These are phyloP conservation scores for Phaeosphaeriaceae sp. DNA, from an alignment of 2,329 filamentous ascomycete species.

Conservation along the genomic window DNA sequence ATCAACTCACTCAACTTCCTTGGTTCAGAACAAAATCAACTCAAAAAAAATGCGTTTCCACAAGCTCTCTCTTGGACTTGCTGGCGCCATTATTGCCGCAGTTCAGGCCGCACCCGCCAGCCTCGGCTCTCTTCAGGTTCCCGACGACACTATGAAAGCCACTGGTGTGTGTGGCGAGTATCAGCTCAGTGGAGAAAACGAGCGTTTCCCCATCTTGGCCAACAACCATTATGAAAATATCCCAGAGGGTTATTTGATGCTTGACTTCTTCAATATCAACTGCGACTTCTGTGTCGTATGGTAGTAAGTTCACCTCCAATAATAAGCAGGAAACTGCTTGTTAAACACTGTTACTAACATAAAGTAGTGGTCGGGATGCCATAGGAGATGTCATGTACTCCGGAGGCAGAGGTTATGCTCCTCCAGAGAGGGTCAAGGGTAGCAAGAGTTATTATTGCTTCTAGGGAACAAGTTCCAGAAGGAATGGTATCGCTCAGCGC, in stretches of 20 bases:
- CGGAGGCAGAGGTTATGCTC: background rate
- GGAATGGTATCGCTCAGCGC: too few relatives aligned
- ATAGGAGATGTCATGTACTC: background rate
- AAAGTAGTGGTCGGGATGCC: background rate
- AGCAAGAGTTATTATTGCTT: too few relatives aligned
- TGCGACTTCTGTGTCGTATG: background rate
- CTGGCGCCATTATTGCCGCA: background rate
- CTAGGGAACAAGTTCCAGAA: too few relatives aligned
- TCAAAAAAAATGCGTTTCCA: background rate
- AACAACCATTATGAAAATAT: conserved; percentile 6
- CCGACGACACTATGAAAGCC: background rate
- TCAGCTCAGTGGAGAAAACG: background rate
- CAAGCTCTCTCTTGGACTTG: background rate
- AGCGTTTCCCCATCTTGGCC: background rate
- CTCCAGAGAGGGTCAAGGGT: too few relatives aligned
- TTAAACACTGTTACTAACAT: background rate
- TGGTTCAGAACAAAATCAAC: background rate
- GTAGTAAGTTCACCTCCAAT: background rate
- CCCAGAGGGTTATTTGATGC: background rate
- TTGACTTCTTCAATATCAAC: background rate
- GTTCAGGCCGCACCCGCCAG: background rate
- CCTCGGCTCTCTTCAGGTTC: background rate
- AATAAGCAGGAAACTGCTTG: background rate
- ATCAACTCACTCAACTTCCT: background rate
- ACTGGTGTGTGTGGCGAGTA: conserved; percentile 1